phyloP scores from a whole-genome alignment of 2,329 filamentous ascomycete species.

The Colletotrichum godetiae region DNA sequence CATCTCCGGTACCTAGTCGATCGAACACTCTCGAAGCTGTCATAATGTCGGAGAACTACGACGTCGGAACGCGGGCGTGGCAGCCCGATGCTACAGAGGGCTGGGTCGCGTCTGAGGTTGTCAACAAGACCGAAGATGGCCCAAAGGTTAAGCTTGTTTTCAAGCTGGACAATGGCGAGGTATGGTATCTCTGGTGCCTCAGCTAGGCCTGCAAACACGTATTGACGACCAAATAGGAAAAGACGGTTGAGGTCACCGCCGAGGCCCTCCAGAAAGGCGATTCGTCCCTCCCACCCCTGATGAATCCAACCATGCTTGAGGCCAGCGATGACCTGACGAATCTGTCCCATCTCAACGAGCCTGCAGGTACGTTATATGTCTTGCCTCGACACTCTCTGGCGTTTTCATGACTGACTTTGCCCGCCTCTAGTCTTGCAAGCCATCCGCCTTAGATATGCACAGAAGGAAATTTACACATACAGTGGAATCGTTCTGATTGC shows the following conservation, averaged over 20 bases:
- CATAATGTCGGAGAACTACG: constrained; percentile 91
- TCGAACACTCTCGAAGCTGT: constrained; percentile 31
- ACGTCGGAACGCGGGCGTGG: constrained; percentile 97
- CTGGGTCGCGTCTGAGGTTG: constrained; percentile 96
- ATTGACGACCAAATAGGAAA: constrained; percentile 67
- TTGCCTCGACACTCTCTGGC: neutral
- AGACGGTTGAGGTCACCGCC: constrained; percentile 80
- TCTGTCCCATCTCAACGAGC: constrained; percentile 97
- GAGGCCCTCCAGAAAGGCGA: constrained; percentile 82
- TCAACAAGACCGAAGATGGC: constrained; percentile 84
- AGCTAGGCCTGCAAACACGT: constrained; percentile 7
- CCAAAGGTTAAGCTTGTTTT: constrained; percentile 91
- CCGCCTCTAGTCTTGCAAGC: constrained; percentile 83
- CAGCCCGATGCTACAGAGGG: constrained; percentile 96
- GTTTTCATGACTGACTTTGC: constrained; percentile 18
- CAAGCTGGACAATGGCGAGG: constrained; percentile 92
- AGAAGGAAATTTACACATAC: constrained; percentile 99
- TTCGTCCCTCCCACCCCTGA: constrained; percentile 85
- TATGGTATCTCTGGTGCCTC: constrained; percentile 50
- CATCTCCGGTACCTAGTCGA: constrained; percentile 19
- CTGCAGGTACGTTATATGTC: constrained; percentile 75
- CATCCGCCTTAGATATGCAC: constrained; percentile 94
- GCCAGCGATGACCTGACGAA: constrained; percentile 98
- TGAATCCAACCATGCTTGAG: constrained; percentile 98
- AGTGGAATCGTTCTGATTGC: constrained; percentile 98